Evolutionary conservation across 768 basidiomycete species (phyloP), one percentile per base, ranked within the genome.

Genomic region (Kwoniella sp.): DNA sequence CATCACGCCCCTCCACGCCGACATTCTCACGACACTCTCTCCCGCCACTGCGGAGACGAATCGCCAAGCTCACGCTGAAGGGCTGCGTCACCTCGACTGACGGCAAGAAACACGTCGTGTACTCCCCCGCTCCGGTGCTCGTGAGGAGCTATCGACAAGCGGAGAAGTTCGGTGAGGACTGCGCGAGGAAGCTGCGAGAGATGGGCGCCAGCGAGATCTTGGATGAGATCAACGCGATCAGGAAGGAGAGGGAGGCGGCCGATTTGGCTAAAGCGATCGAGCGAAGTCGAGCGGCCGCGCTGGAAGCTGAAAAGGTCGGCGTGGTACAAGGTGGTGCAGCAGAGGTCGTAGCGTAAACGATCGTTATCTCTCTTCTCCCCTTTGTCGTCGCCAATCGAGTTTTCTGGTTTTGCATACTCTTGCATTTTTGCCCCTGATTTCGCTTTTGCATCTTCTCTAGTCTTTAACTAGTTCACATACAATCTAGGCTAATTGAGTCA

Each of bases 41-140:
- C 15, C 62, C 68, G 17, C 53, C 45, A 1, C 26, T 73, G 7
- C 53, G 56, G 28, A 34, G n/a, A 56, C 66, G 77, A 34, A 41
- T 69, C 55, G 75, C 75, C 23, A 74, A 73, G 45, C 81, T 99
- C 65, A 85, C 83, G 58, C 80, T 98, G 55, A 87, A 87, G 3
- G 91, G 90, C 0, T 90, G 90, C 56, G 91, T 98, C 34, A 97
- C 95, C 2, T 87, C 89, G 20, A 82, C 97, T 11, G 86, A 88
- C 68, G 95, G 95, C 0, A 79, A 74, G 25, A 81, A 78, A 8
- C 91, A 93, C 70, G 88, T 95, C 57, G 84, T 92, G 71, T 84
- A 87, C 68, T 85, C 85, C 0, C 66, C 89, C 56, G 83, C 81
- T 60, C 84, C 85, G 59, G 81, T 75, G 28, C 25, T 77, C 20